Conservation (phyloP, 2,329 filamentous ascomycete genomes). For the Diplodia intermedia region DNA sequence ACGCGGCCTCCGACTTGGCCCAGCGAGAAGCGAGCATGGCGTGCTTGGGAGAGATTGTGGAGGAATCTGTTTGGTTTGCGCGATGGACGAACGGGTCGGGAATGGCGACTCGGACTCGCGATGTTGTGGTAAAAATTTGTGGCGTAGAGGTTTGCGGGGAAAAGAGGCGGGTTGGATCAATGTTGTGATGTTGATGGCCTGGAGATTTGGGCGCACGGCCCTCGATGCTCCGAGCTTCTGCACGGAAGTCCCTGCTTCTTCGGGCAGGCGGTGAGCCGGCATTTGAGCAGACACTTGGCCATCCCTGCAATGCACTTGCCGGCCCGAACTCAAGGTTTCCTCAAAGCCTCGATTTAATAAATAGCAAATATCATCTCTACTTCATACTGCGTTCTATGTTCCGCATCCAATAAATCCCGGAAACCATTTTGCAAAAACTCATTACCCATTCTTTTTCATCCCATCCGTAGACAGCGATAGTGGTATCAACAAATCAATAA, state of each 20-base stretch:
- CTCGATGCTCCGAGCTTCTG: slow-evolving; percentile 18
- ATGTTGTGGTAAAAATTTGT: not conserved
- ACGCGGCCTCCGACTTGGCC: slow-evolving; percentile 23
- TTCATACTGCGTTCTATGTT: slow-evolving; percentile 5
- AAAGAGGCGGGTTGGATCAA: slow-evolving; percentile 9
- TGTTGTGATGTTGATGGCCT: slow-evolving; percentile 24
- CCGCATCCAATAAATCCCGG: slow-evolving; percentile 5
- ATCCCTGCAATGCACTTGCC: slow-evolving; percentile 1
- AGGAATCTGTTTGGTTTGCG: not conserved
- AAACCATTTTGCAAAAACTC: slow-evolving; percentile 6
- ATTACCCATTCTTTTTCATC: slow-evolving; percentile 28
- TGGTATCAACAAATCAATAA: slow-evolving; percentile 33
- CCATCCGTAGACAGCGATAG: slow-evolving; percentile 23
- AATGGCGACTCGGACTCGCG: not conserved
- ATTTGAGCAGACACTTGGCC: not conserved
- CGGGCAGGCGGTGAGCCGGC: not conserved
- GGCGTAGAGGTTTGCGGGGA: not conserved
- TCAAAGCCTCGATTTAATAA: not conserved
- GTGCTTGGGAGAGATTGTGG: not conserved
- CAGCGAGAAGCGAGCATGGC: slow-evolving; percentile 32
- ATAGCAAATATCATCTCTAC: slow-evolving; percentile 1
- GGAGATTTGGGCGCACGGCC: slow-evolving; percentile 15
- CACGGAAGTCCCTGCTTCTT: slow-evolving; percentile 5
- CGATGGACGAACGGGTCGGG: not conserved
- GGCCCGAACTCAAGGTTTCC: not conserved